Conservation (phyloP, 73 alveolate genomes). For the Blepharisma stoltei region DNA sequence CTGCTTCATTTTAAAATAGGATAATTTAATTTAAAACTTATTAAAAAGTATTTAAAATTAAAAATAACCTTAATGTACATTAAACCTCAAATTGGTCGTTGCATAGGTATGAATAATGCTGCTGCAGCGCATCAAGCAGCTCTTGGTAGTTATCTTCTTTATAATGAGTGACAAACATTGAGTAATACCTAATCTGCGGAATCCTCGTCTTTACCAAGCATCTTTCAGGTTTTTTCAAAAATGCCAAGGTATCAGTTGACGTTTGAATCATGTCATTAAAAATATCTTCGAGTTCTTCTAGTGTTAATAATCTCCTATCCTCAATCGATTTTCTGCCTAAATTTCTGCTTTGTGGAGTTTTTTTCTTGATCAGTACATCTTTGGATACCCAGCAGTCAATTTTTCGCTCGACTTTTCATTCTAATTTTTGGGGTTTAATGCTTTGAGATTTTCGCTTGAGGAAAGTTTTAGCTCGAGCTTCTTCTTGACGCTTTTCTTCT, state of each 20-base stretch:
- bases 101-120: background rate
- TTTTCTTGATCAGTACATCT: background rate
- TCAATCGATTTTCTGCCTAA: background rate
- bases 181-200: constrained; percentile 11
- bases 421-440: background rate
- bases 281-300: constrained; percentile 9
- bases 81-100: background rate
- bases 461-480: background rate
- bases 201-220: background rate
- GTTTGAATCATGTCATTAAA: background rate
- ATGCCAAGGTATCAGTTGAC: background rate
- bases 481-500: constrained; percentile 2
- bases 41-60: no score
- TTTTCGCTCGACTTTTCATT: constrained; percentile 4
- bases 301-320: background rate
- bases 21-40: no score
- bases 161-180: background rate
- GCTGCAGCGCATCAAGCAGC: background rate
- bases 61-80: background rate
- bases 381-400: constrained; percentile 31
- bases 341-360: background rate
- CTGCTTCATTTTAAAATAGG: no score
- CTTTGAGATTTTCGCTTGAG: constrained; percentile 8
- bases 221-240: constrained; percentile 25
- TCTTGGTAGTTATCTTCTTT: constrained; percentile 21